Evolutionary conservation across 2,329 filamentous ascomycete genomes (phyloP).

Genomic region (Fusarium drepaniforme): DNA sequence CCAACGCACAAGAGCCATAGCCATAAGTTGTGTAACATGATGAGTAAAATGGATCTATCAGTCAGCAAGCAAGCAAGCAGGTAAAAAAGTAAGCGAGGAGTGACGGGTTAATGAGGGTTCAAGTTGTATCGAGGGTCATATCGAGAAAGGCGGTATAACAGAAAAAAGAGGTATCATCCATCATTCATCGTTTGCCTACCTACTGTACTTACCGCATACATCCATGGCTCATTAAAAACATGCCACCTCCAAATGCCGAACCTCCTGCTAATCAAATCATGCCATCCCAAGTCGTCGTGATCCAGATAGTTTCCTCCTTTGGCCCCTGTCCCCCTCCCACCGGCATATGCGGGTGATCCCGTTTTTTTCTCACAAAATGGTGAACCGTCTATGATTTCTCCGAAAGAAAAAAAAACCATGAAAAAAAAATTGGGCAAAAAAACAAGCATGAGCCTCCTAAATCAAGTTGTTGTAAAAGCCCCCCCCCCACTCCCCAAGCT

Average conservation of each 20-base stretch:
- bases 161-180: constrained; percentile 35
- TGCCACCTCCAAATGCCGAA: background rate
- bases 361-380: constrained; percentile 17
- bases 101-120: background rate
- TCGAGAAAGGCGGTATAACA: constrained; percentile 24
- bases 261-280: constrained; percentile 3
- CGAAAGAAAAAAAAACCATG: background rate
- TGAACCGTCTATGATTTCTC: constrained; percentile 34
- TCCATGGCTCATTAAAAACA: constrained; percentile 21
- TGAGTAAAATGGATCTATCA: constrained; percentile 10
- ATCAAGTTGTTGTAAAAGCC: background rate
- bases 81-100: constrained; percentile 32
- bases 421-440: background rate
- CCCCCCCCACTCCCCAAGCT: background rate
- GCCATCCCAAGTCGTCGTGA: constrained; percentile 17
- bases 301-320: constrained; percentile 1
- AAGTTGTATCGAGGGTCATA: constrained; percentile 1
- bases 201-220: background rate
- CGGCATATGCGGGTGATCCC: constrained; percentile 8
- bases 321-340: background rate
- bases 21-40: background rate
- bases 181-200: constrained; percentile 31
- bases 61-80: background rate
- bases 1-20: background rate
- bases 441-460: constrained; percentile 1